These are phyloP conservation scores for Globisporangium rhizosaccharum DNA, from an alignment of 352 stramenopile genomes.

Conservation along the genomic window DNA sequence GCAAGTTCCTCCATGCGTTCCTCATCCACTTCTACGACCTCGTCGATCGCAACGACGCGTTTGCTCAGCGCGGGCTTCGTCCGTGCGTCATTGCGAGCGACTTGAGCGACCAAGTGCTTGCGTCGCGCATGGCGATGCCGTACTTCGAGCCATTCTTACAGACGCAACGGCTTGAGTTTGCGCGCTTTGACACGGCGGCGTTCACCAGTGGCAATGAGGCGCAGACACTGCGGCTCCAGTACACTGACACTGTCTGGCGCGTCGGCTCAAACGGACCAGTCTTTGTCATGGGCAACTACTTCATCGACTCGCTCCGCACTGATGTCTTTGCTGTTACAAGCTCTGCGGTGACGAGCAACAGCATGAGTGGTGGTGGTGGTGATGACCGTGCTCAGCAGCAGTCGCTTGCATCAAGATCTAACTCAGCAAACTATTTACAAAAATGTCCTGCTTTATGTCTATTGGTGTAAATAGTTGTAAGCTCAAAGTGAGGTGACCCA, in stretches of 20 bases:
- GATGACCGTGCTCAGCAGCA: neutral
- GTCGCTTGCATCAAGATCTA: neutral
- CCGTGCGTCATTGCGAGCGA: conserved; percentile 67
- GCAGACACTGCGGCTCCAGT: conserved; percentile 30
- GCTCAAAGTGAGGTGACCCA: too few species aligned
- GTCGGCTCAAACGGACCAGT: conserved; percentile 47
- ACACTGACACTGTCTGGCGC: conserved; percentile 23
- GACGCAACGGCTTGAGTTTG: conserved; percentile 53
- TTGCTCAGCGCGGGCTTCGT: conserved; percentile 25
- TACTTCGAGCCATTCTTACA: conserved; percentile 51
- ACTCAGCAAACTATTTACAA: too few species aligned
- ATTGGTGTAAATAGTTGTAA: too few species aligned
- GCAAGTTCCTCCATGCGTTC: conserved; percentile 77
- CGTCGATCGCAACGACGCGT: conserved; percentile 16
- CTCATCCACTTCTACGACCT: conserved; percentile 58
- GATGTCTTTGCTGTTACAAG: conserved; percentile 54
- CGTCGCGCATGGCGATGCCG: conserved; percentile 45
- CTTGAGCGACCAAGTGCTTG: conserved; percentile 67
- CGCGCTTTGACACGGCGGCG: conserved; percentile 50
- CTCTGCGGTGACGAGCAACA: neutral
- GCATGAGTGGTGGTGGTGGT: neutral
- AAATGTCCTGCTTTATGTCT: too few species aligned
- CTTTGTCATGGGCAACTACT: conserved; percentile 83
- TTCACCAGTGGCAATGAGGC: conserved; percentile 26
- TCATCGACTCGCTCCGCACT: conserved; percentile 66